Percentiles rank a stretch among this genome's conserved stretches.
These are phyloP conservation scores for Acanthamoeba healyi DNA, from an alignment of 208 protist genomes.

Conservation along the genomic window DNA sequence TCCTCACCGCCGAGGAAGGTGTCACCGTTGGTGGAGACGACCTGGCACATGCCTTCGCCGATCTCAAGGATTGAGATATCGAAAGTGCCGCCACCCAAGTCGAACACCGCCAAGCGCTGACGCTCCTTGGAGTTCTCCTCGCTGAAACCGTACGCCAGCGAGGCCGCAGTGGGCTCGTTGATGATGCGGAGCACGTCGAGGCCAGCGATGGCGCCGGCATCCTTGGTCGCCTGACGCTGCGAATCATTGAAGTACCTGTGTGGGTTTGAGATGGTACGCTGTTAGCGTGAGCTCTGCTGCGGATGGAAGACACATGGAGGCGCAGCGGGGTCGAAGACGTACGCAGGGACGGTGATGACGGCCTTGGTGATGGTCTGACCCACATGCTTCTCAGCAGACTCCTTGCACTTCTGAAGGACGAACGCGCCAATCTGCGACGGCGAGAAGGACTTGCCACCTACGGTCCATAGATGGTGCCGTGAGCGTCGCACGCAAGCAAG, in stretches of 20 bases:
- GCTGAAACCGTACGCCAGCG: slow-evolving; percentile 89
- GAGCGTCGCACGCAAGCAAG: too few species aligned
- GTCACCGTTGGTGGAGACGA: slow-evolving; percentile 98
- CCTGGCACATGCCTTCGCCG: slow-evolving; percentile 98
- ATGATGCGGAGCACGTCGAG: slow-evolving; percentile 91
- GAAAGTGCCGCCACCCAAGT: slow-evolving; percentile 98
- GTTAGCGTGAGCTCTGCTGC: neutral
- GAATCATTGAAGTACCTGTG: slow-evolving; percentile 94
- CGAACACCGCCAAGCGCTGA: slow-evolving; percentile 94
- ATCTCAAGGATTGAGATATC: slow-evolving; percentile 98
- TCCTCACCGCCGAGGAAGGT: slow-evolving; percentile 99
- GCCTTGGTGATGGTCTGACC: slow-evolving; percentile 84
- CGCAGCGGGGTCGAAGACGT: slow-evolving; percentile 6
- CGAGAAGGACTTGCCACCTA: slow-evolving; percentile 77
- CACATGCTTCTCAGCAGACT: slow-evolving; percentile 83
- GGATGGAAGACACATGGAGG: neutral
- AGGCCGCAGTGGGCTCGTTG: slow-evolving; percentile 92
- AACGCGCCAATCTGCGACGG: slow-evolving; percentile 90
- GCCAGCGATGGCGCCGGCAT: slow-evolving; percentile 92
- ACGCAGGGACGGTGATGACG: slow-evolving; percentile 92
- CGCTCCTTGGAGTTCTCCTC: slow-evolving; percentile 88
- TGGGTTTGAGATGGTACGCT: neutral
- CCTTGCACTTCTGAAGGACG: slow-evolving; percentile 93
- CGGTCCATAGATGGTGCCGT: too few species aligned
- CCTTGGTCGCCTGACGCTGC: slow-evolving; percentile 94